phyloP scores from a whole-genome alignment of 495 filamentous ascomycete species.

The Penicillium malachiteum region DNA sequence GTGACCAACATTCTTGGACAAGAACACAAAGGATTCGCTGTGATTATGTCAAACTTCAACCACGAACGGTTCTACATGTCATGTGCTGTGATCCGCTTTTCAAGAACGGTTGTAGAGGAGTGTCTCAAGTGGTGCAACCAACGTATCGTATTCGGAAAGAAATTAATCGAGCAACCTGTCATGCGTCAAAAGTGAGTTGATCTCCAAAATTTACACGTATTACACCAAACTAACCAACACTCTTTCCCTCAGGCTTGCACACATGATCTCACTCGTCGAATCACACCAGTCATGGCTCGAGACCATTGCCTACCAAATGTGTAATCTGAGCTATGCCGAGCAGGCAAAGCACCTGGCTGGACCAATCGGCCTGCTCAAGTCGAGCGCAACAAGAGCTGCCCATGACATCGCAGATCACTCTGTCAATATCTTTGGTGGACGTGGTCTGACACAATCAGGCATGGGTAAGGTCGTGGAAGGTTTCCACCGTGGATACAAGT shows the following conservation, averaged over 20 bases:
- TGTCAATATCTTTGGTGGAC: constrained; percentile 84
- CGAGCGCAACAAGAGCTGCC: constrained; percentile 68
- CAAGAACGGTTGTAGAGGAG: constrained; percentile 73
- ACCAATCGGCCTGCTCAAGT: constrained; percentile 82
- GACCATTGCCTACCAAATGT: constrained; percentile 83
- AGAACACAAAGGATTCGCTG: constrained; percentile 83
- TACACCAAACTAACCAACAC: constrained; percentile 1
- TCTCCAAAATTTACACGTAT: not conserved
- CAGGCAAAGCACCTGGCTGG: constrained; percentile 75
- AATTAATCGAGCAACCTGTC: constrained; percentile 78
- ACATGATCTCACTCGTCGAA: constrained; percentile 82
- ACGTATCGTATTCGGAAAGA: constrained; percentile 81
- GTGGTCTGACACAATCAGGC: constrained; percentile 75
- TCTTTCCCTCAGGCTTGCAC: constrained; percentile 56
- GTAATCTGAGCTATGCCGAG: constrained; percentile 75
- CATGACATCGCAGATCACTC: constrained; percentile 81
- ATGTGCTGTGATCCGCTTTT: constrained; percentile 62
- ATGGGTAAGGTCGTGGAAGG: constrained; percentile 81
- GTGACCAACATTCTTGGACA: constrained; percentile 75
- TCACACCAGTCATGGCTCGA: constrained; percentile 85
- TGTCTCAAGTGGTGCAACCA: constrained; percentile 90
- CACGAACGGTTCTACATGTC: constrained; percentile 75
- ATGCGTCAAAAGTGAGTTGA: constrained; percentile 69
- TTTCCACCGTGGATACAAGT: constrained; percentile 85
- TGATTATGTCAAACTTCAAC: constrained; percentile 89